Percentiles rank a stretch among this genome's conserved stretches.
phyloP scores from a whole-genome alignment of 352 stramenopile species.

The Pythium apleroticum region DNA sequence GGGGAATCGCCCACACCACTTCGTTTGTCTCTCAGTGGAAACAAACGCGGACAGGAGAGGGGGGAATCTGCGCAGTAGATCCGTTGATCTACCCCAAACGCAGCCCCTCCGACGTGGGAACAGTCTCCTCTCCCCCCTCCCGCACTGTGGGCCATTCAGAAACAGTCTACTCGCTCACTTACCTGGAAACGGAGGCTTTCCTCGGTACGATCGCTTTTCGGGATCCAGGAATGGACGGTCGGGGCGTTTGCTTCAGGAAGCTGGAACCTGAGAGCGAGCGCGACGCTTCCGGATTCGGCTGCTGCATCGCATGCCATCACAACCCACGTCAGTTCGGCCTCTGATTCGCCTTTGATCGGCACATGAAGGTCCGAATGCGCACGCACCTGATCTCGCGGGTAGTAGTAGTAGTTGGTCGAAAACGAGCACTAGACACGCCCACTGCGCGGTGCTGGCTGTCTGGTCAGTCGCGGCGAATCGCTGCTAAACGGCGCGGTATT shows the following conservation, averaged over 20 bases:
- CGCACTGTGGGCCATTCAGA: background rate
- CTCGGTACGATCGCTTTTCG: background rate
- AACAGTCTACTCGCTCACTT: constrained; percentile 2
- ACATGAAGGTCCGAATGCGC: no score
- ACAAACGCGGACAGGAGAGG: background rate
- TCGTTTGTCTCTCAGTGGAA: background rate
- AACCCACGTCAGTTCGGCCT: background rate
- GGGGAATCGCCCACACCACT: background rate
- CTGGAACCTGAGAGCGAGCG: background rate
- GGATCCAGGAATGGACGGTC: constrained; percentile 4
- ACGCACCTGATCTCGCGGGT: background rate
- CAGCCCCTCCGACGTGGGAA: background rate
- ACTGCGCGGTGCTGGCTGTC: constrained; percentile 4
- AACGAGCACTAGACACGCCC: constrained; percentile 7
- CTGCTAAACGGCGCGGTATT: background rate
- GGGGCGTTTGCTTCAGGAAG: background rate
- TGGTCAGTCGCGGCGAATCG: background rate
- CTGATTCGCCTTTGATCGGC: background rate
- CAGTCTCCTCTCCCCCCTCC: background rate
- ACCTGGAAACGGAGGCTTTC: background rate
- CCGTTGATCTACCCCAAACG: background rate
- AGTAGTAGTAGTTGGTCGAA: background rate
- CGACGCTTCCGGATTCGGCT: constrained; percentile 6
- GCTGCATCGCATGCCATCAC: constrained; percentile 1
- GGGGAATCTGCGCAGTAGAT: constrained; percentile 4